phyloP scores from a whole-genome alignment of 1,284 basidiomycete species.

The Vanrija sp. region DNA sequence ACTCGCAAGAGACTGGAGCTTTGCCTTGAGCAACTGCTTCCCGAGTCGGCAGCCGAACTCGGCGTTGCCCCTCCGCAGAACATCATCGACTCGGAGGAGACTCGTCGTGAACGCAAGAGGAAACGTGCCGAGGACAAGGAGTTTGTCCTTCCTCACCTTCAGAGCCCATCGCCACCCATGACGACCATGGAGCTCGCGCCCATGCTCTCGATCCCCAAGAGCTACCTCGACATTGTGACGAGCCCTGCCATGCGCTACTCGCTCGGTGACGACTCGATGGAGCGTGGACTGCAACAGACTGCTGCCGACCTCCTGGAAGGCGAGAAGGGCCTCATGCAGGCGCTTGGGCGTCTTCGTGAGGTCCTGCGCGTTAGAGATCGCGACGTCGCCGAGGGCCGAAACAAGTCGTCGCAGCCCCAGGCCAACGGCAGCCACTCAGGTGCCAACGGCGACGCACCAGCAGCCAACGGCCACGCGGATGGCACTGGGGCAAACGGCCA shows the following conservation, averaged over 20 bases:
- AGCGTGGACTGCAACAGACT: constrained; percentile 45
- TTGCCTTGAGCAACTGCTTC: constrained; percentile 39
- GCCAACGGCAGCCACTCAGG: constrained; percentile 2
- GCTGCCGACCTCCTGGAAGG: constrained; percentile 48
- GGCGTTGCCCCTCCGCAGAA: constrained; percentile 32
- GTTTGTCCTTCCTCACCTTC: constrained; percentile 39
- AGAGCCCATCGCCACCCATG: constrained; percentile 41
- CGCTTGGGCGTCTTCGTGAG: constrained; percentile 42
- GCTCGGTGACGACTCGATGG: constrained; percentile 45
- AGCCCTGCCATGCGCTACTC: constrained; percentile 47
- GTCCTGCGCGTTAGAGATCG: constrained; percentile 34
- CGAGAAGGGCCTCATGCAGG: constrained; percentile 46
- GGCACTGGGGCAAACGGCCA: constrained; percentile 7
- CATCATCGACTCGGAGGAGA: constrained; percentile 26
- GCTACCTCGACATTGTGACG: constrained; percentile 45
- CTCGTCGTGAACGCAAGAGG: constrained; percentile 24
- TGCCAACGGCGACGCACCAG: constrained; percentile 6
- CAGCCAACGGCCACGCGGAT: constrained; percentile 1
- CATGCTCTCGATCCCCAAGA: constrained; percentile 39
- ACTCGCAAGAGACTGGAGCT: constrained; percentile 35
- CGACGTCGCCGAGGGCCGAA: constrained; percentile 27
- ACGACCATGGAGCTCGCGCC: constrained; percentile 40
- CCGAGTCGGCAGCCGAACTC: constrained; percentile 37
- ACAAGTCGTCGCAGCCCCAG: constrained; percentile 3
- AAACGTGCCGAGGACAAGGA: constrained; percentile 27